Percentiles rank a stretch among this genome's conserved stretches.
These are phyloP conservation scores for Fusarium solani-melongenae DNA, from an alignment of 2,329 filamentous ascomycete genomes.

Conservation along the genomic window DNA sequence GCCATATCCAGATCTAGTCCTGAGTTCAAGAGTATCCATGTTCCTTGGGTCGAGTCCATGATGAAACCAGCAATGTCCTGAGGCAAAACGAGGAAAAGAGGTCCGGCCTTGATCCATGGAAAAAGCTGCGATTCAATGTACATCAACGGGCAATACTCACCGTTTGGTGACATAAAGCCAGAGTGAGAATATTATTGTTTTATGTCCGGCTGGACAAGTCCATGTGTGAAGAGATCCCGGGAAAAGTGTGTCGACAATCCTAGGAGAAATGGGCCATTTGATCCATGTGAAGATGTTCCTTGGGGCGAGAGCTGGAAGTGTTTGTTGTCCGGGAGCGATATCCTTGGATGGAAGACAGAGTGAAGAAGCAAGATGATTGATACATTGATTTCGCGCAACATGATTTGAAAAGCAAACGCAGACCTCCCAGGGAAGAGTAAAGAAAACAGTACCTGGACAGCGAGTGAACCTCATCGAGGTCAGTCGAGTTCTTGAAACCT, in stretches of 20 bases:
- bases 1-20: slow-evolving; percentile 7
- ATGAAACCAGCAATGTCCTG: slow-evolving; percentile 28
- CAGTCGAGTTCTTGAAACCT: slow-evolving; percentile 62
- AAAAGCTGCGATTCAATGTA: slow-evolving; percentile 36
- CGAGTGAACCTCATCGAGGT: slow-evolving; percentile 70
- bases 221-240: slow-evolving; percentile 30
- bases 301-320: slow-evolving; percentile 13
- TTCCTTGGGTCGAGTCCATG: slow-evolving; percentile 37
- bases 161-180: slow-evolving; percentile 37
- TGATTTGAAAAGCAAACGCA: slow-evolving; percentile 49
- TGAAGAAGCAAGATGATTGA: slow-evolving; percentile 39
- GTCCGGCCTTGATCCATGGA: slow-evolving; percentile 40
- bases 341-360: slow-evolving; percentile 37
- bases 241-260: slow-evolving; percentile 32
- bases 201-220: slow-evolving; percentile 49
- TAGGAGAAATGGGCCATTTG: slow-evolving; percentile 10
- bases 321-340: slow-evolving; percentile 28
- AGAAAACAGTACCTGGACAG: slow-evolving; percentile 71
- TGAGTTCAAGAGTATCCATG: slow-evolving; percentile 1
- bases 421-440: slow-evolving; percentile 56
- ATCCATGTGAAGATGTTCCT: slow-evolving; percentile 17
- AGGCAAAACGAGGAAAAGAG: slow-evolving; percentile 22
- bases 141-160: slow-evolving; percentile 54
- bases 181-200: slow-evolving; percentile 40
- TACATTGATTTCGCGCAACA: slow-evolving; percentile 47